Evolutionary conservation across 345 rosid species (phyloP).

Genomic region (Garcia nutans): DNA sequence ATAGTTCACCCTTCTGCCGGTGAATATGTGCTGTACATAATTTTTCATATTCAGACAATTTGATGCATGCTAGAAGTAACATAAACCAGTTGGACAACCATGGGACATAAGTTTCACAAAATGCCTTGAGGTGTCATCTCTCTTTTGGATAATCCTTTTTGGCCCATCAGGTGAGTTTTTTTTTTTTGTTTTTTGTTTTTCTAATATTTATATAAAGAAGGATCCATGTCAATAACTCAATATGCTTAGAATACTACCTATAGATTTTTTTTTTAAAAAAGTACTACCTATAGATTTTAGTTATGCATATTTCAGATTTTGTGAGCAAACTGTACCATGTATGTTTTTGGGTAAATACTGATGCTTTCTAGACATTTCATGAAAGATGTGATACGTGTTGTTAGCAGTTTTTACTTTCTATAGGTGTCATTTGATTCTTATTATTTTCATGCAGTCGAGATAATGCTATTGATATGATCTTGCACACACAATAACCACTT

Average conservation of each 20-base stretch:
- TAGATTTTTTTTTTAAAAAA: too few relatives aligned
- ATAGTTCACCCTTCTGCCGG: not conserved
- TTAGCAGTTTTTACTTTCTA: not conserved
- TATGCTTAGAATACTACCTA: not conserved
- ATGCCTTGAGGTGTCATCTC: not conserved
- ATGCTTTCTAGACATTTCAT: not conserved
- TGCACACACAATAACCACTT: too few relatives aligned
- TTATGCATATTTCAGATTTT: too few relatives aligned
- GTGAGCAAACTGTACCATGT: not conserved
- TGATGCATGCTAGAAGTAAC: not conserved
- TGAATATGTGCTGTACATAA: not conserved
- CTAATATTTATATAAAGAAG: not conserved
- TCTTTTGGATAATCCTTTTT: not conserved
- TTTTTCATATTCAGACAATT: not conserved
- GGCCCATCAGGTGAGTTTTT: not conserved
- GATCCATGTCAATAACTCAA: not conserved
- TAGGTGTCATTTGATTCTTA: not conserved
- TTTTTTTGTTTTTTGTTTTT: not conserved
- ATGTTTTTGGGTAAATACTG: not conserved
- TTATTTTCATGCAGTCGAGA: not conserved
- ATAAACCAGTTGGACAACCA: not conserved
- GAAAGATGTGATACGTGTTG: not conserved
- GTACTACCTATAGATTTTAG: too few relatives aligned
- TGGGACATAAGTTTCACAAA: not conserved
- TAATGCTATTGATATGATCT: not conserved